Base-by-base conservation (phyloP, 495 filamentous ascomycete species). In the Penicillium manginii region DNA sequence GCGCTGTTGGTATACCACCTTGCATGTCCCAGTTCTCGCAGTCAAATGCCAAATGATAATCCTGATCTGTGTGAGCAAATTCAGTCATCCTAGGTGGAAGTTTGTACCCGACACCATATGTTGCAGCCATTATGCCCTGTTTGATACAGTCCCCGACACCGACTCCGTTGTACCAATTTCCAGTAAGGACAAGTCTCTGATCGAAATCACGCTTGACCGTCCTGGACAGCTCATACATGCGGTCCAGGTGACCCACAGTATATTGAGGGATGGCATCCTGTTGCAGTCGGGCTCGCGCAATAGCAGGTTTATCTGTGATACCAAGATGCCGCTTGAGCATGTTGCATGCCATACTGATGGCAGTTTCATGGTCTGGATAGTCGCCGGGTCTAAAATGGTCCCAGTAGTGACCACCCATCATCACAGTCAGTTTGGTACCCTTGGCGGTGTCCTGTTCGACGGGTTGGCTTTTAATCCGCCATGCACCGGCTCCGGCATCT, bases 401-500 rank as follows among this genome's bases (percentile, higher is more conserved):
- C 93, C 93, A 98, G 77, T 88, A 92, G 74, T 97, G 93, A 6
- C 94, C 94, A 50, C 94, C 94, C 21, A 98, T 73, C 90, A 99
- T 96, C 51, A 98, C 89, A 14, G 93, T 97, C 31, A 99, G 70
- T 68, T 96, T 97, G 15, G 91, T 97, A 31, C 91, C 91, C 0
- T 72, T 69, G 10, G 71, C 78, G 22, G 77, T 71, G 46, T 86
- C 84, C 64, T 84, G 81, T 14, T 74, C 79, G 49, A 73, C 29
- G 40, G 17, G 17, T 18, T 23, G 22, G 14, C n/a, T 21, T 46
- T 21, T 43, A 18, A 35, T 14, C 2, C 58, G 8, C 32, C 32
- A 29, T 17, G n/a, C 4, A 42, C 52, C 4, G 35, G 46, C 14
- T 45, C 35, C 18, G 15, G 8, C 1, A 7, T 43, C n/a, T 19